Base-by-base conservation (phyloP, 2,329 filamentous ascomycete genomes). In the Berkeleyomyces basicola region DNA sequence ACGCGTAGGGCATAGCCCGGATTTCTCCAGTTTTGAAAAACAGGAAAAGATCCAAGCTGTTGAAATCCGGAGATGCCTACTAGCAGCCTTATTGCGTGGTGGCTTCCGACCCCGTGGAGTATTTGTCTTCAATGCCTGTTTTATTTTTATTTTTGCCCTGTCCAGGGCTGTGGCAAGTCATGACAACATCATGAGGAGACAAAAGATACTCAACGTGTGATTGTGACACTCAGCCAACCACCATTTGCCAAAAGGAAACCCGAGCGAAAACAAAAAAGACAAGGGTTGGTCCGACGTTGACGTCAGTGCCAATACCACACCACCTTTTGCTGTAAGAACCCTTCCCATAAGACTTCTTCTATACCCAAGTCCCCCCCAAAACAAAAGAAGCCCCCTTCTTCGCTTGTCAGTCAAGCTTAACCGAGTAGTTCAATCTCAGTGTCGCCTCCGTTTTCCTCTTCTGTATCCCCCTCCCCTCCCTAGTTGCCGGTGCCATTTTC, bases 61-160 rank as follows among this genome's bases (percentile, higher is more conserved):
- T 55, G n/a, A 55, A 55, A 55, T 14, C 49, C 49, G 49, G 49
- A 55, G 33, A 55, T 36, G 49, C 49, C 49, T 55, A 55, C 49
- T 39, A 55, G 49, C 9, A 37, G 49, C 36, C 31, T 33, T 39
- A 14, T 33, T 55, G 49, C 33, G 49, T 33, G 23, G 49, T 55
- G 49, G 37, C 49, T 55, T 39, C 10, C 11, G 23, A n/a, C 42
- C 42, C 42, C 42, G n/a, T 53, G 23, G 23, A 11, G 7, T 31
- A 33, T 53, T 23, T 23, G 23, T 23, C 23, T 23, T 23, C 23
- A 23, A 23, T 23, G 23, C 23, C 23, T 23, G 1, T 1, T 23
- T 23, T 23, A 23, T 23, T 2, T 23, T 23, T 23, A 23, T 23
- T 23, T 23, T 23, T 23, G 23, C 23, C 23, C 2, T 33, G 36